Conservation (phyloP, 805 yeast genomes). For the Candida orba region DNA sequence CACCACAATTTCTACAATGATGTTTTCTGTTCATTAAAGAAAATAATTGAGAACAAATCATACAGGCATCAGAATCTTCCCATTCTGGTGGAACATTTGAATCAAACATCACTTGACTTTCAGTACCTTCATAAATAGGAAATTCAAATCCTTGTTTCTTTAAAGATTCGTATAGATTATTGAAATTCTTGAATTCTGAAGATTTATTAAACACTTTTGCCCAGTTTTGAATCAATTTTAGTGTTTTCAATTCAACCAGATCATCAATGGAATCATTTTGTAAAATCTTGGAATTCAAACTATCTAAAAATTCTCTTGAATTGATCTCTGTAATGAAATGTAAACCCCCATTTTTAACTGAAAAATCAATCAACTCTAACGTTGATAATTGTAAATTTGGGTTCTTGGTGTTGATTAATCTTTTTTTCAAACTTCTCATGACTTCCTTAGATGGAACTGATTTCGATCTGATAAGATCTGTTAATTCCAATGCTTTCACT, state of each 20-base stretch:
- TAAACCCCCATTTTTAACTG: conserved; percentile 88
- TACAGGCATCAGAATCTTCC: conserved; percentile 93
- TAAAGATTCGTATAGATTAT: conserved; percentile 52
- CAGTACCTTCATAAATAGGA: conserved; percentile 38
- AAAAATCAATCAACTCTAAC: conserved; percentile 71
- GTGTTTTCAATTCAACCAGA: conserved; percentile 52
- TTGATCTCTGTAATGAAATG: conserved; percentile 77
- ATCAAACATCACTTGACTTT: conserved; percentile 55
- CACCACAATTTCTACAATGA: conserved; percentile 97
- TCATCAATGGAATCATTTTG: conserved; percentile 34
- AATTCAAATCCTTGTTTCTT: conserved; percentile 58
- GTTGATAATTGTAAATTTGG: conserved; percentile 77
- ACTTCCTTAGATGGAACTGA: conserved; percentile 73
- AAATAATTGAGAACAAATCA: conserved; percentile 82
- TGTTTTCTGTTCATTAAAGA: conserved; percentile 84
- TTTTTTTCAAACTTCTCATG: conserved; percentile 74
- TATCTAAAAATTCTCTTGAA: conserved; percentile 80
- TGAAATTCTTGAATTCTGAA: conserved; percentile 57
- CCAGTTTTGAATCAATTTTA: conserved; percentile 71
- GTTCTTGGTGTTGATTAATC: conserved; percentile 57
- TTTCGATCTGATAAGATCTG: conserved; percentile 81
- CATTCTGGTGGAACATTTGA: conserved; percentile 95
- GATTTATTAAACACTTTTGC: conserved; percentile 64
- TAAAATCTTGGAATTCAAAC: conserved; percentile 42
- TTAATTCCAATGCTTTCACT: conserved; percentile 69